phyloP scores from a whole-genome alignment of 768 basidiomycete genomes.

The Boletus reticulatus region DNA sequence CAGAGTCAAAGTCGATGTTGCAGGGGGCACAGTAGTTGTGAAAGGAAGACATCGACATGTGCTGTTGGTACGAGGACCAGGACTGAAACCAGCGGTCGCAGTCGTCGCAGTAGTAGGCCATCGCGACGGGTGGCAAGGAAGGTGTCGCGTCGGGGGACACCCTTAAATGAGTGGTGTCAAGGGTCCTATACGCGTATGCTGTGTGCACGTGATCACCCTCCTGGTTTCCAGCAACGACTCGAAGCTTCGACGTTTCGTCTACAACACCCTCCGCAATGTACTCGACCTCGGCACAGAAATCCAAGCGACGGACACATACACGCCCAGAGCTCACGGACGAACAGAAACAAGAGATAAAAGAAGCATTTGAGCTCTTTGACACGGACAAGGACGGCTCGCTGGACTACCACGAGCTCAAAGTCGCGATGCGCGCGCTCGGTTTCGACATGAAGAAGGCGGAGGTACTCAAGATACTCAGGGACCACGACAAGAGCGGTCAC shows the following conservation, averaged over 20 bases:
- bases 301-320: constrained; percentile 68
- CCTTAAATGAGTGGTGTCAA: constrained; percentile 2
- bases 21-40: constrained; percentile 51
- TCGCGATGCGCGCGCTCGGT: constrained; percentile 96
- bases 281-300: constrained; percentile 64
- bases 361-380: constrained; percentile 99
- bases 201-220: constrained; percentile 13
- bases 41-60: constrained; percentile 31
- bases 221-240: not conserved
- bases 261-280: constrained; percentile 39
- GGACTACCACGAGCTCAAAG: constrained; percentile 99
- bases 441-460: constrained; percentile 99
- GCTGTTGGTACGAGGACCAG: constrained; percentile 32
- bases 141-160: too few relatives aligned
- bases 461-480: constrained; percentile 89
- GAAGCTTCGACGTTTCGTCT: not conserved
- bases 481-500: constrained; percentile 82
- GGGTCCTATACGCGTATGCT: not conserved
- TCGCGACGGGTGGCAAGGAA: constrained; percentile 5
- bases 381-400: constrained; percentile 96
- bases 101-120: constrained; percentile 36
- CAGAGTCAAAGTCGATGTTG: constrained; percentile 42
- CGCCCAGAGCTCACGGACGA: constrained; percentile 86
- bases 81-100: constrained; percentile 39
- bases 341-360: constrained; percentile 95